Conservation (phyloP, 108 stramenopile genomes). For the Cyclotella atomus region DNA sequence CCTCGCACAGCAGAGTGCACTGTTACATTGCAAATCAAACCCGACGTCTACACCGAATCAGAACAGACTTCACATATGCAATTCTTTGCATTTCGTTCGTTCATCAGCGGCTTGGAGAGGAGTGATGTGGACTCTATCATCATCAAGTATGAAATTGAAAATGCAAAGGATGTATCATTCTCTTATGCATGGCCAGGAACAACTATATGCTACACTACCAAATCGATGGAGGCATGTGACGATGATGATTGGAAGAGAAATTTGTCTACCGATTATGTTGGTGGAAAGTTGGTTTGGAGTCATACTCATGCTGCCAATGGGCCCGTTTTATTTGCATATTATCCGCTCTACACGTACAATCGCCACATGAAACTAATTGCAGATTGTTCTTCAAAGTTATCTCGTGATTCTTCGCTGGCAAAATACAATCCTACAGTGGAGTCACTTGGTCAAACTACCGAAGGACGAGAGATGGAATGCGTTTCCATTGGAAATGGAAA, state of each 20-base stretch:
- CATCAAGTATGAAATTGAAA: slow-evolving; percentile 68
- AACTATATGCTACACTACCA: slow-evolving; percentile 66
- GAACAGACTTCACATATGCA: slow-evolving; percentile 75
- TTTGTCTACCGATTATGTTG: slow-evolving; percentile 56
- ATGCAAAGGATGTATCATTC: slow-evolving; percentile 66
- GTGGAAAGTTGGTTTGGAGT: slow-evolving; percentile 70
- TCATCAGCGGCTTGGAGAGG: not conserved
- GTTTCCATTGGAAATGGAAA: slow-evolving; percentile 70
- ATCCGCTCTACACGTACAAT: slow-evolving; percentile 76
- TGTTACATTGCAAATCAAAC: slow-evolving; percentile 31
- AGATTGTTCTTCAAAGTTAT: slow-evolving; percentile 35
- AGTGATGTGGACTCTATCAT: slow-evolving; percentile 26
- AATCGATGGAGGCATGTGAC: slow-evolving; percentile 46
- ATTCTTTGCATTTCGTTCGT: slow-evolving; percentile 71
- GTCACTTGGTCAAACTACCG: slow-evolving; percentile 71
- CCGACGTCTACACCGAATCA: slow-evolving; percentile 73
- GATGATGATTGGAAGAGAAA: slow-evolving; percentile 67
- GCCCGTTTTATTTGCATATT: slow-evolving; percentile 71
- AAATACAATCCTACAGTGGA: slow-evolving; percentile 48
- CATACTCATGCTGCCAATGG: slow-evolving; percentile 60
- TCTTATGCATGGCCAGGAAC: slow-evolving; percentile 74
- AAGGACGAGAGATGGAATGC: slow-evolving; percentile 85
- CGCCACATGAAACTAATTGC: slow-evolving; percentile 74
- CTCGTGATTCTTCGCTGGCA: not conserved
- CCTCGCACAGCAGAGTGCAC: slow-evolving; percentile 43